Evolutionary conservation across 139 green algal genomes (phyloP).

Genomic region (Chlamydomonas eustigma): DNA sequence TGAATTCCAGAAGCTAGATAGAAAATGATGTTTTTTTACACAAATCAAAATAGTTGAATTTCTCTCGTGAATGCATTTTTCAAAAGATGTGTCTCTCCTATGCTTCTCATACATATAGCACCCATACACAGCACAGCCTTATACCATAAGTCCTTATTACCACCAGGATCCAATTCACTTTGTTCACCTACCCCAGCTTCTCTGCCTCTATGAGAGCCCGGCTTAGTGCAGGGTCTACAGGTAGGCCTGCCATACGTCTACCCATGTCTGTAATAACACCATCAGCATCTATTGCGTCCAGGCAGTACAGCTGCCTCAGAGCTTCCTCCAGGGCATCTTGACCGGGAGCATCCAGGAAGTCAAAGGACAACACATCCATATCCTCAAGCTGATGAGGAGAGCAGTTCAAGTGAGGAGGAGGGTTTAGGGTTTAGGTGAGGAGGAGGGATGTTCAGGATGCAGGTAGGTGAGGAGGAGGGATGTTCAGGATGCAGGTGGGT

Average conservation of each 20-base stretch:
- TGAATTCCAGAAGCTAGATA: no score
- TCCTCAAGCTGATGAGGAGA: conserved; percentile 22
- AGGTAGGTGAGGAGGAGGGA: background rate
- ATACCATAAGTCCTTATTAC: background rate
- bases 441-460: background rate
- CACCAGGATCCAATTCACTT: background rate
- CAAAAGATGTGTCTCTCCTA: no score
- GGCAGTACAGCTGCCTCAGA: conserved; percentile 70
- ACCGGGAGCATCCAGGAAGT: conserved; percentile 87
- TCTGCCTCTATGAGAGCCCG: conserved; percentile 72
- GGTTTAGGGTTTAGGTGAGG: background rate
- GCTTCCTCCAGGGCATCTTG: conserved; percentile 33
- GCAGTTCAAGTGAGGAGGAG: background rate
- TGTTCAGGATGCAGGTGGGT: background rate
- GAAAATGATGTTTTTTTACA: no score
- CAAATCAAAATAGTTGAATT: no score
- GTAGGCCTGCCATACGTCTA: conserved; percentile 61
- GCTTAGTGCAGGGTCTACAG: conserved; percentile 79
- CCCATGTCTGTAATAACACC: conserved; percentile 69
- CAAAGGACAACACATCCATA: conserved; percentile 89
- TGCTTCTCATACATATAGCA: no score
- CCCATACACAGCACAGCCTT: no score
- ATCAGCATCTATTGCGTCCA: conserved; percentile 82
- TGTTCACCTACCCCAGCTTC: conserved; percentile 50
- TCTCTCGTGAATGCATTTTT: no score